Base-by-base conservation (phyloP, 768 basidiomycete genomes). In the Tylopilus intermedius region DNA sequence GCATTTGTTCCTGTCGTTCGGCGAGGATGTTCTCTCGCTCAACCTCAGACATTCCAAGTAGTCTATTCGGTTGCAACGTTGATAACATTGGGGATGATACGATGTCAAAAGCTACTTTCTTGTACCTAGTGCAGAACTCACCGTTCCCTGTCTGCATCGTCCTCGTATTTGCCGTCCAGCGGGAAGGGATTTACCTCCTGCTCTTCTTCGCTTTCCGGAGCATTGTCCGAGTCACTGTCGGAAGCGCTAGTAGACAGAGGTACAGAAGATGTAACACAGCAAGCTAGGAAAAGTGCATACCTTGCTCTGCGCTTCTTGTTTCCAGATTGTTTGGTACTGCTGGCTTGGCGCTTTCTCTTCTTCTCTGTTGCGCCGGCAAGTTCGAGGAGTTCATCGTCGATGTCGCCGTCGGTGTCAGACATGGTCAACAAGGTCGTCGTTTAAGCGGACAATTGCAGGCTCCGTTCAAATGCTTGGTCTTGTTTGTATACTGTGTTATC, bases 1-100 rank as follows among this genome's bases (percentile, higher is more conserved):
- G 88, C 72, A 86, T 81, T 69, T 92, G 83, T 55, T 94, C 94
- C 32, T 80, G 73, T 8, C 95, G 84, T 54, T 81, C 75, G 0
- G 89, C 87, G 21, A 98, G 76, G 46, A 92, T 87, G 32, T 81
- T 82, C 69, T 98, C 95, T 50, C 95, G 83, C 55, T 94, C 87
- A 61, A 96, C 79, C 70, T 98, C 95, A 37, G 86, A 79, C 80
- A 95, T 76, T 22, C 74, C 68, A 62, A 91, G 73, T 30, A 98
- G 75, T 48, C 94, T 97, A 65, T 55, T 56, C 24, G 37, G 42
- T 37, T 32, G 38, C 38, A 50, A 32, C 18, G 52, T 49, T 26
- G 51, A 18, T 45, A 47, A 58, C 42, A 54, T 58, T 4, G 51
- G 27, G 8, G 18, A 18, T 18, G 38, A 51, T 46, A 40, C 8